These are phyloP conservation scores for Brassica juncea DNA, from an alignment of 345 rosid genomes.

Conservation along the genomic window DNA sequence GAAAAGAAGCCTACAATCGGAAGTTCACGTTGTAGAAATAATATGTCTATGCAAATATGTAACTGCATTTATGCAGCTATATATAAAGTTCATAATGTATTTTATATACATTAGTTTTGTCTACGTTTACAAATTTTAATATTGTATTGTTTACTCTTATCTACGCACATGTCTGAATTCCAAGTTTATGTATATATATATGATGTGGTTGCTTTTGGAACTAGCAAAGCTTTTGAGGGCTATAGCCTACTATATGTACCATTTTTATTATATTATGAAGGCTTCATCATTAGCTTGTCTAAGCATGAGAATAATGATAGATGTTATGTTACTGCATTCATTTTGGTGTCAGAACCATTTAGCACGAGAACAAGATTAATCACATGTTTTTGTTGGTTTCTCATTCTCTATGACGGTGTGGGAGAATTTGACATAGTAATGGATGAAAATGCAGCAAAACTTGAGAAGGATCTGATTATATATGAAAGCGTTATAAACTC, in stretches of 20 bases:
- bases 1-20: neutral
- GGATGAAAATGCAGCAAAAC: constrained; percentile 69
- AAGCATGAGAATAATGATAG: neutral
- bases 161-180: neutral
- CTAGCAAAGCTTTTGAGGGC: neutral
- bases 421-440: constrained; percentile 71
- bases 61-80: neutral
- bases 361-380: neutral
- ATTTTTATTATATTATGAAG: neutral
- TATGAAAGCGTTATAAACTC: constrained; percentile 80
- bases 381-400: constrained; percentile 11
- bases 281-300: neutral
- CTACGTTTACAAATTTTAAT: neutral
- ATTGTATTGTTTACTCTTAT: neutral
- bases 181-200: neutral
- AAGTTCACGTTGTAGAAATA: neutral
- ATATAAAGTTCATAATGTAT: neutral
- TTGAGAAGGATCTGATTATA: constrained; percentile 77
- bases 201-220: neutral
- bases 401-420: constrained; percentile 41
- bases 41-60: neutral
- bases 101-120: neutral
- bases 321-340: neutral
- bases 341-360: neutral
- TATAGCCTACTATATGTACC: neutral